These are phyloP conservation scores for Saturnispora quitensis DNA, from an alignment of 805 yeast genomes.

Conservation along the genomic window DNA sequence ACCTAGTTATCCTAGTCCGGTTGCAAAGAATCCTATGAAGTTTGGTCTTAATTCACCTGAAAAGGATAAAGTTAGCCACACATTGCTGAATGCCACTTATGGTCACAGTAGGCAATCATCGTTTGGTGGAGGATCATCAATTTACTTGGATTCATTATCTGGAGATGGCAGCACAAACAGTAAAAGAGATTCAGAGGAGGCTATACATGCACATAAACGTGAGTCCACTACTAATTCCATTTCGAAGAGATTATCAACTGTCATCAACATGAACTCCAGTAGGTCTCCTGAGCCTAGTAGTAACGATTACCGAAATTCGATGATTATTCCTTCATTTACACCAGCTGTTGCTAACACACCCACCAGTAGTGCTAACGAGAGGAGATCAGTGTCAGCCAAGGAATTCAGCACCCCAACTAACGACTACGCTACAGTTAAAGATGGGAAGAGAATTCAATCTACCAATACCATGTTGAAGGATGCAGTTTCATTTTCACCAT, in stretches of 20 bases:
- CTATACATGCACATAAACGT: constrained; percentile 2
- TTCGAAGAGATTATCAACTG: constrained; percentile 10
- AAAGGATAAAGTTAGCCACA: constrained; percentile 1
- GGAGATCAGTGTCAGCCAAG: constrained; percentile 46
- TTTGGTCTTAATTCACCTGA: constrained; percentile 19
- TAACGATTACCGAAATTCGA: neutral
- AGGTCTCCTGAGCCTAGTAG: neutral
- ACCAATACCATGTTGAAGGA: constrained; percentile 7
- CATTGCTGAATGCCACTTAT: neutral
- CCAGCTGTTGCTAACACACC: neutral
- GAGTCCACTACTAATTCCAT: constrained; percentile 9
- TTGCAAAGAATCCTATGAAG: constrained; percentile 16
- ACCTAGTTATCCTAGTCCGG: constrained; percentile 32
- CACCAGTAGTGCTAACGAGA: constrained; percentile 20
- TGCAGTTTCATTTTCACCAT: constrained; percentile 13
- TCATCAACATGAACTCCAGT: neutral
- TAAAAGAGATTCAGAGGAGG: neutral
- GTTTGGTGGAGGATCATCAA: constrained; percentile 20
- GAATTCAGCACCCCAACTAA: constrained; percentile 20
- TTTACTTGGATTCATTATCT: constrained; percentile 34
- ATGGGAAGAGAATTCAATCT: constrained; percentile 36
- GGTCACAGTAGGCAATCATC: constrained; percentile 24
- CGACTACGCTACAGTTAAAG: constrained; percentile 9
- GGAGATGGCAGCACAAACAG: neutral
- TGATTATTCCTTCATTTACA: neutral